Evolutionary conservation across 148 eudicot genomes (phyloP).

Genomic region (Nyssa sinensis): DNA sequence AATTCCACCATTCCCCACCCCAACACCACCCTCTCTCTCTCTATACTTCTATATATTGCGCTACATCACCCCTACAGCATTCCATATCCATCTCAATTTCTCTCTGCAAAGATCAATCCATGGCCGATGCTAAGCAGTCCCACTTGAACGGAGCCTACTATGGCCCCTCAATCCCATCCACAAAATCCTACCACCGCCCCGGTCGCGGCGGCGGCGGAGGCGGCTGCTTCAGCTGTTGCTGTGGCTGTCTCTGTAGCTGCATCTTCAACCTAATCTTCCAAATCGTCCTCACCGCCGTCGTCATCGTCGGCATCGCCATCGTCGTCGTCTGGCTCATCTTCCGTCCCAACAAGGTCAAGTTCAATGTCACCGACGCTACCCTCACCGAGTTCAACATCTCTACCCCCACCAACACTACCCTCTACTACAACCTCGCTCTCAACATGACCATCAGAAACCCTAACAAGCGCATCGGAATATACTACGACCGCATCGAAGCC

Average conservation of each 20-base stretch:
- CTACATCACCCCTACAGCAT: no score
- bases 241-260: constrained; percentile 51
- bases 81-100: background rate
- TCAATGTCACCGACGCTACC: constrained; percentile 52
- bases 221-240: no score
- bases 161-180: constrained; percentile 68
- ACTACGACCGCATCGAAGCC: constrained; percentile 64
- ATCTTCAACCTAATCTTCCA: constrained; percentile 48
- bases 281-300: constrained; percentile 38
- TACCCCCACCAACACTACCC: constrained; percentile 34
- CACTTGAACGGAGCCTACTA: constrained; percentile 79
- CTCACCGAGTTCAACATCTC: constrained; percentile 55
- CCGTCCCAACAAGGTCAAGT: constrained; percentile 65
- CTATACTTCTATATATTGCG: background rate
- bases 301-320: constrained; percentile 33
- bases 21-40: background rate
- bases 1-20: background rate
- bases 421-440: constrained; percentile 59
- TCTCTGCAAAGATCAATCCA: background rate
- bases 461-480: constrained; percentile 56
- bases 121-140: constrained; percentile 48
- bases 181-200: constrained; percentile 48
- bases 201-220: constrained; percentile 48
- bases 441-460: constrained; percentile 73
- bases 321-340: constrained; percentile 56